Evolutionary conservation across 176 grass and related monocot genomes (phyloP).

Genomic region (Leersia perrieri): DNA sequence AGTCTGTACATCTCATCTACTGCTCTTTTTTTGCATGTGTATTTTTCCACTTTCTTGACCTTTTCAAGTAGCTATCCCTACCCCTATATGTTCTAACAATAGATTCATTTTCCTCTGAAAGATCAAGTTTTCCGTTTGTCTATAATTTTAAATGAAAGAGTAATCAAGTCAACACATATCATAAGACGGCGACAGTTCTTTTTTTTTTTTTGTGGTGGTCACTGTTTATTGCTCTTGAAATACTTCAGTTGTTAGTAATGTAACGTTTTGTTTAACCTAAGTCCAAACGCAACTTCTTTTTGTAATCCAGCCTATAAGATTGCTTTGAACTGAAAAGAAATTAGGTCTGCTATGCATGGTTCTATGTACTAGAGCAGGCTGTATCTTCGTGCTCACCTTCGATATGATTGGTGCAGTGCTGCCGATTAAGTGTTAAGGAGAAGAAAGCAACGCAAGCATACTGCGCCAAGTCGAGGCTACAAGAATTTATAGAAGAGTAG

Average conservation of each 20-base stretch:
- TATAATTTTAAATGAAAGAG: not conserved
- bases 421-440: not conserved
- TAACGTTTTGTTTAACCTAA: slow-evolving; percentile 13
- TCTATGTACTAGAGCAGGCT: not conserved
- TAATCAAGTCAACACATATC: not conserved
- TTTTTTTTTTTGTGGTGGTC: not conserved
- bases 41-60: not conserved
- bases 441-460: not conserved
- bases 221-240: not conserved
- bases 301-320: not conserved
- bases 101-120: not conserved
- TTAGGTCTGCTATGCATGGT: not conserved
- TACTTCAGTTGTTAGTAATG: not conserved
- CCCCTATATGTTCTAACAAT: not conserved
- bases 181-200: too few relatives aligned
- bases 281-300: slow-evolving; percentile 14
- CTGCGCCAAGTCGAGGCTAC: slow-evolving; percentile 21
- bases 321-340: slow-evolving; percentile 5
- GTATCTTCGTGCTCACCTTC: not conserved
- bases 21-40: not conserved
- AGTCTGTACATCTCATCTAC: not conserved
- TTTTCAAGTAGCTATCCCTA: not conserved
- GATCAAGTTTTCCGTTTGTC: not conserved
- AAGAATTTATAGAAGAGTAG: not conserved
- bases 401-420: not conserved